Evolutionary conservation across 257 asterid species (phyloP), one percentile per base, ranked within the genome.

Genomic region (Nicotiana benthamiana): DNA sequence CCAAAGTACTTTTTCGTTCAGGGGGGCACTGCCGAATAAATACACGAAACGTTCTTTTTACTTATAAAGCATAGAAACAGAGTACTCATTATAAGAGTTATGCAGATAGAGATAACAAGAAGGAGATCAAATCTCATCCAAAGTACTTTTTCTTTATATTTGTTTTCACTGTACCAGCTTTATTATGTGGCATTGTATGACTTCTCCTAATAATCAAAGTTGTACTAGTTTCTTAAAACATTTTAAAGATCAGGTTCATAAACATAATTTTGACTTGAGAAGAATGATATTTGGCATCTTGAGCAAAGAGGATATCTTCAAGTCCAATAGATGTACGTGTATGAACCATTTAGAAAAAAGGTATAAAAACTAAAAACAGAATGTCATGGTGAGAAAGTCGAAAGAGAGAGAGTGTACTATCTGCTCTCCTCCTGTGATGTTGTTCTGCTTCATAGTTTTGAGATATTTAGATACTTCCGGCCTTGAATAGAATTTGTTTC

Each of bases 401-500:
- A 46, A 46, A 48, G 80, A 63, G 70, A 82, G 52, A 79, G 79
- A 64, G 27, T 80, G 3, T 85, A 89, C 88, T 63, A 65, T 80
- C 40, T 80, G 85, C 79, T 84, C 85, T 82, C 60, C 70, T 34
- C 79, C 77, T 18, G 18, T 2, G 30, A 68, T 68, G 80, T 83
- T 75, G 76, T 54, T 75, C 43, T 40, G 82, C 80, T 80, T 82
- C 75, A 80, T 13, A 79, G 83, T 53, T 67, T 80, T 77, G 84
- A 93, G 81, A 81, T 90, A 88, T 85, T 77, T 83, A 61, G 81
- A 34, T 54, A 90, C 92, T 74, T 89, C 82, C 65, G 86, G 83
- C 88, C 85, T 88, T 20, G 97, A 90, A 85, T 89, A 88, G 79
- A 87, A 88, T 85, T 79, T 90, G 85, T 20, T 81, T 74, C 91